Evolutionary conservation across 257 asterid genomes (phyloP).

Genomic region (Fraxinus excelsior): DNA sequence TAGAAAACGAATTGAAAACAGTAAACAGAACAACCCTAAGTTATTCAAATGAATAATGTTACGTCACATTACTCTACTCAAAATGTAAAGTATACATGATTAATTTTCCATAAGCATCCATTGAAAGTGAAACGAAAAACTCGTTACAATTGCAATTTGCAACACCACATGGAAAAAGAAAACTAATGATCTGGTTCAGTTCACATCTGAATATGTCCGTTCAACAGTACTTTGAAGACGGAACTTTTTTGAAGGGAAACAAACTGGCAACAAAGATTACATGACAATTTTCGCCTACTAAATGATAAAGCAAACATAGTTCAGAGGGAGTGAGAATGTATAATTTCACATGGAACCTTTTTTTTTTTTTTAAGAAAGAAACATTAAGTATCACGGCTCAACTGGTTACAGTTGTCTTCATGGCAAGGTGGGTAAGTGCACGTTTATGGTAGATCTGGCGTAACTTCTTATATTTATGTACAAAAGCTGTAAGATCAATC

Average conservation of each 20-base stretch:
- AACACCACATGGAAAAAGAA: too few relatives aligned
- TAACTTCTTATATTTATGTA: constrained; percentile 84
- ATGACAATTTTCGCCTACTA: not conserved
- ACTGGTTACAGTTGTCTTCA: constrained; percentile 60
- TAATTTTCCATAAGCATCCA: not conserved
- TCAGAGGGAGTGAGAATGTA: not conserved
- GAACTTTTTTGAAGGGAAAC: not conserved
- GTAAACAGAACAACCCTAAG: too few relatives aligned
- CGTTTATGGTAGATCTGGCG: constrained; percentile 69
- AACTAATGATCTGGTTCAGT: not conserved
- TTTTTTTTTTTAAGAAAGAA: constrained; percentile 5
- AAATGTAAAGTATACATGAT: not conserved
- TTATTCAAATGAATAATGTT: not conserved
- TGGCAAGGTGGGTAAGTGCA: constrained; percentile 85
- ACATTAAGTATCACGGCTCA: constrained; percentile 25
- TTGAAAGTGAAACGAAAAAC: not conserved
- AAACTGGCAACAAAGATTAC: not conserved
- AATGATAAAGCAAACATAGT: constrained; percentile 23
- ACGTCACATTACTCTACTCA: not conserved
- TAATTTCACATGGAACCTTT: constrained; percentile 16
- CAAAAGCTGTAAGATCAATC: constrained; percentile 67
- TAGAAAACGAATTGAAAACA: too few relatives aligned
- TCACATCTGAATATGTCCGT: not conserved
- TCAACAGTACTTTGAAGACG: not conserved
- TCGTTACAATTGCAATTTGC: not conserved